Evolutionary conservation across 169 alveolate genomes (phyloP).

Genomic region (Plasmodium vivax): DNA sequence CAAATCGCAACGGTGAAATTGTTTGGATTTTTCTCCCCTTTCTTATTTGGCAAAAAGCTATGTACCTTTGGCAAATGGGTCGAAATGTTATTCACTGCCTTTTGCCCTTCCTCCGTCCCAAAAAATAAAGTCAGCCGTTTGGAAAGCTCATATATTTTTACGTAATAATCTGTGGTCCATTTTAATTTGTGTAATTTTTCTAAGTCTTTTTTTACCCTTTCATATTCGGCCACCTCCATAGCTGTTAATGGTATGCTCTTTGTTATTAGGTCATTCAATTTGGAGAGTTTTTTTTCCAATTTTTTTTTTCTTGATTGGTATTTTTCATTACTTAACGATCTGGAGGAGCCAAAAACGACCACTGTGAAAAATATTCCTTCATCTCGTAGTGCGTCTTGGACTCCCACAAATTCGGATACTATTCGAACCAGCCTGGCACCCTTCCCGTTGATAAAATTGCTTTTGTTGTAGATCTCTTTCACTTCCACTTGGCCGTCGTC

Average conservation of each 20-base stretch:
- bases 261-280: conserved; percentile 6
- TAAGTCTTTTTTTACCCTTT: conserved; percentile 11
- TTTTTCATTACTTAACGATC: conserved; percentile 66
- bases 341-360: conserved; percentile 80
- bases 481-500: conserved; percentile 43
- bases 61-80: conserved; percentile 61
- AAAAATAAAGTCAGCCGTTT: conserved; percentile 46
- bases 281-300: conserved; percentile 19
- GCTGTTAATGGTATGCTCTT: background rate
- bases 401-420: conserved; percentile 80
- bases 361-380: conserved; percentile 77
- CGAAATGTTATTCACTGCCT: conserved; percentile 58
- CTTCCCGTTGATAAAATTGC: conserved; percentile 74
- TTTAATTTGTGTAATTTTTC: conserved; percentile 55
- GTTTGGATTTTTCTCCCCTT: conserved; percentile 15
- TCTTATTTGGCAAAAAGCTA: conserved; percentile 24
- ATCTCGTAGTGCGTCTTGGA: conserved; percentile 75
- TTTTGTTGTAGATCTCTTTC: conserved; percentile 78
- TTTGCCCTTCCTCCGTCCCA: conserved; percentile 64
- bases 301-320: conserved; percentile 48
- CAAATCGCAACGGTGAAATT: conserved; percentile 78
- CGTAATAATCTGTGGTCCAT: conserved; percentile 53
- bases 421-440: conserved; percentile 82
- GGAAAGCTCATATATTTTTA: conserved; percentile 47
- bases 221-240: conserved; percentile 16